Base-by-base conservation (phyloP, 805 yeast species). In the Saccharomycopsis oosterbeekiorum region DNA sequence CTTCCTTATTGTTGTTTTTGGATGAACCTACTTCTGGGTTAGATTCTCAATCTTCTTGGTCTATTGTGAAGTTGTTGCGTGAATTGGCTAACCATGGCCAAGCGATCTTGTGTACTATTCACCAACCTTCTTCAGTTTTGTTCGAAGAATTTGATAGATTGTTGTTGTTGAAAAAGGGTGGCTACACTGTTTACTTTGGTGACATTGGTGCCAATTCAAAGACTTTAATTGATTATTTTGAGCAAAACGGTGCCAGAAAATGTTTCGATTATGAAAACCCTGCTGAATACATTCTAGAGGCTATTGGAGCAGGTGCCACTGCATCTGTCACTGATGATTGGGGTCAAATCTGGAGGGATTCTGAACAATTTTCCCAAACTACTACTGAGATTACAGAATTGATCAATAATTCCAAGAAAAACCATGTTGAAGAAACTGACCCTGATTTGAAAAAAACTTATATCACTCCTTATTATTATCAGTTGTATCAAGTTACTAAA, bases 281-380 rank as follows among this genome's bases (percentile, higher is more conserved):
- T 1, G 91, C 91, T n/a, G 91, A 85, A 70, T 86, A 85, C 73
- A 80, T 86, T 68, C 74, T 86, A 63, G 86, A 84, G 64, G 81
- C 80, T n/a, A 84, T 87, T 70, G 89, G 90, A 51, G 89, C 89
- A n/a, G 91, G 90, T 67, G 88, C 89, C 2, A 84, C 87, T 43
- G 84, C 86, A 1, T 65, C 71, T 41, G 79, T 76, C 5, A 71
- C 73, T 15, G 76, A 74, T 51, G 84, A 87, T 70, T 87, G 89
- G 88, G 75, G 76, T 69, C 79, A 81, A 17, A 76, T 79, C 4
- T 87, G 93, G 93, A 67, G 59, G 2, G 70, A 70, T 10, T 82
- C 78, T 60, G 74, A 68, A 21, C 81, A 80, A 66, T 67, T 54
- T 53, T 17, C 19, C 5, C 11, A 37, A 1, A 69, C 70, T 50